Conservation (phyloP, 2,329 filamentous ascomycete genomes). For the Corniculantispora saksenae region DNA sequence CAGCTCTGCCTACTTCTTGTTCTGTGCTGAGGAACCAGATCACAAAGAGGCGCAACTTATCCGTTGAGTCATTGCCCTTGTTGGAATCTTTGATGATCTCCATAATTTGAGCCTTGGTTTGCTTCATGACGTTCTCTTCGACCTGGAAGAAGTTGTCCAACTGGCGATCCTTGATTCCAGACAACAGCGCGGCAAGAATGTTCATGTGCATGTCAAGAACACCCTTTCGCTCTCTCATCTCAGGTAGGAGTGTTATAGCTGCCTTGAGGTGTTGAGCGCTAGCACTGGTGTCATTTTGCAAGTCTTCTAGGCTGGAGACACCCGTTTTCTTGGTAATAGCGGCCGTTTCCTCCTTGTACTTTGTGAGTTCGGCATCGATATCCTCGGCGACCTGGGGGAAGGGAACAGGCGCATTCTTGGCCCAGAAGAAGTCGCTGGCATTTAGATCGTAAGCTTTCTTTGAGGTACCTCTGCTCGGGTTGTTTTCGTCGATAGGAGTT, state of each 20-base stretch:
- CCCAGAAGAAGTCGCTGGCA: conserved; percentile 94
- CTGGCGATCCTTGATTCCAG: conserved; percentile 89
- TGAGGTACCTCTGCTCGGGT: conserved; percentile 70
- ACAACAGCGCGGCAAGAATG: conserved; percentile 75
- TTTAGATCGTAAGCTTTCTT: conserved; percentile 91
- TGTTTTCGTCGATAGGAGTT: conserved; percentile 74
- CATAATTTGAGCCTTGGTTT: conserved; percentile 84
- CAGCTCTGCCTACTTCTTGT: conserved; percentile 77
- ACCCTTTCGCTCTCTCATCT: conserved; percentile 89
- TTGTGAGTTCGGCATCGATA: conserved; percentile 88
- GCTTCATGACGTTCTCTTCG: conserved; percentile 89
- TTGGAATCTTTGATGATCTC: conserved; percentile 79
- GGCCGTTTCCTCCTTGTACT: conserved; percentile 92
- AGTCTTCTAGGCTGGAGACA: conserved; percentile 86
- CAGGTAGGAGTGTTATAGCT: conserved; percentile 88
- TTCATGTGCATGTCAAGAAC: conserved; percentile 99
- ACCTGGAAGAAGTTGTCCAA: conserved; percentile 95
- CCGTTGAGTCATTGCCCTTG: conserved; percentile 80
- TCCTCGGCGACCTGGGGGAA: conserved; percentile 97
- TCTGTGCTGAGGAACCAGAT: conserved; percentile 98
- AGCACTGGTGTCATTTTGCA: conserved; percentile 84
- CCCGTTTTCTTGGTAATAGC: conserved; percentile 96
- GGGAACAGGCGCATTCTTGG: conserved; percentile 83
- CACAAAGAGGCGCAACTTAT: conserved; percentile 91
- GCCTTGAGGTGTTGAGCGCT: conserved; percentile 95